These are phyloP conservation scores for Brassica juncea DNA, from an alignment of 345 rosid genomes.

Conservation along the genomic window DNA sequence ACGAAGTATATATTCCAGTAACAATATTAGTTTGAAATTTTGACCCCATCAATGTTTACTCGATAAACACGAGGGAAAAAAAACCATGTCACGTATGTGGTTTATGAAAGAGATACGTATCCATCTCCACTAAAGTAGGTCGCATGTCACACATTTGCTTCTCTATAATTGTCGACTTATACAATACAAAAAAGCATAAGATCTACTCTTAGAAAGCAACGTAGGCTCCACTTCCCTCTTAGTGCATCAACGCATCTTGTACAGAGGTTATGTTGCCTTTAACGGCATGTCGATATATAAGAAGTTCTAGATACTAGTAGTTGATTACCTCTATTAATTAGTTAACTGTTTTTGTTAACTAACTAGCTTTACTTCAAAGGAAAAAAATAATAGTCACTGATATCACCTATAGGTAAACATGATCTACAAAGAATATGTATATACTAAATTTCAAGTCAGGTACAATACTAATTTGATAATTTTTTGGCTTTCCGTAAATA, in stretches of 20 bases:
- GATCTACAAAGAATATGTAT: too few relatives aligned
- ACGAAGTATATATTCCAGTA: background rate
- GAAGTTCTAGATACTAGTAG: background rate
- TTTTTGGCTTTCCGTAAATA: background rate
- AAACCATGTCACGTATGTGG: background rate
- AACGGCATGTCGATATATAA: constrained; percentile 27
- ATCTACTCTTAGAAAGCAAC: constrained; percentile 7
- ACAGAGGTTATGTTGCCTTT: constrained; percentile 7
- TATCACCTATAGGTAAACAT: background rate
- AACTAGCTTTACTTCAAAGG: background rate
- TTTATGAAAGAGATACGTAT: constrained; percentile 19
- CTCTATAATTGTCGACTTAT: constrained; percentile 21
- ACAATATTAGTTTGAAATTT: background rate
- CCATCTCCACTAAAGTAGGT: constrained; percentile 8
- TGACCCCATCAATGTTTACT: background rate
- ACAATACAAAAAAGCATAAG: background rate
- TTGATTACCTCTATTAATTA: background rate
- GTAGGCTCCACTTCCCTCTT: constrained; percentile 24
- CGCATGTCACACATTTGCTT: background rate
- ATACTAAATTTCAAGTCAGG: background rate
- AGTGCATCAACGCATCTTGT: background rate
- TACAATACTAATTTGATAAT: background rate
- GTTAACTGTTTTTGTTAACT: background rate
- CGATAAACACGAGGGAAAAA: constrained; percentile 16
- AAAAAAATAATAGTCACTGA: background rate